A percentile compares a stretch with the other conserved stretches of the same genome.
Evolutionary conservation across 257 asterid genomes (phyloP).

Genomic region (Capsicum chinense): DNA sequence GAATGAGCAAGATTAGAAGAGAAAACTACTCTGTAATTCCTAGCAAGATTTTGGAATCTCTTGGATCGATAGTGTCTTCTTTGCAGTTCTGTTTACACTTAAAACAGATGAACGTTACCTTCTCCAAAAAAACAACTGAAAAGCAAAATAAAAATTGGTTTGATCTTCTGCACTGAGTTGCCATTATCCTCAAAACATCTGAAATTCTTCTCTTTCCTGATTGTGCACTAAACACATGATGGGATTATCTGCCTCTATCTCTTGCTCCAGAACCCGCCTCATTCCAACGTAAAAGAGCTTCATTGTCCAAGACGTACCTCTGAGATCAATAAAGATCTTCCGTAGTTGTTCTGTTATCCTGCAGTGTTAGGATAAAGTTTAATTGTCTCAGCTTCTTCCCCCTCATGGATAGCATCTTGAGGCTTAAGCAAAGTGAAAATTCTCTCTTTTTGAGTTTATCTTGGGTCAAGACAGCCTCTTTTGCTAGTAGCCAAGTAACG

Average conservation of each 20-base stretch:
- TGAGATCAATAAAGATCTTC: background rate
- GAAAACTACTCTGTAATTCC: background rate
- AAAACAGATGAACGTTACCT: background rate
- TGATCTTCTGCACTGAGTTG: background rate
- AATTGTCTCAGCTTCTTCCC: background rate
- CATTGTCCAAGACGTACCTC: background rate
- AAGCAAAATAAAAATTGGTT: background rate
- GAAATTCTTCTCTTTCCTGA: background rate
- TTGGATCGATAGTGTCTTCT: background rate
- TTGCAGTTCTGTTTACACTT: background rate
- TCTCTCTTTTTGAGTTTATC: background rate
- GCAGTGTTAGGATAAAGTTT: background rate
- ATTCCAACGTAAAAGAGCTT: background rate
- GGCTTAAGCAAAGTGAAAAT: slow-evolving; percentile 1
- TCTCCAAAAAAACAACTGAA: background rate
- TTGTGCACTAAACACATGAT: background rate
- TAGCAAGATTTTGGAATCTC: background rate
- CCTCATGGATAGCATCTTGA: background rate
- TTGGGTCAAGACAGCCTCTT: slow-evolving; percentile 1
- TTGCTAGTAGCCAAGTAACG: background rate
- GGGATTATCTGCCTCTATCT: background rate
- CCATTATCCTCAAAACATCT: background rate
- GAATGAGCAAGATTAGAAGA: background rate
- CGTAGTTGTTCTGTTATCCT: background rate
- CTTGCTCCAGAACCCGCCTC: background rate